Evolutionary conservation across 2,329 filamentous ascomycete species (phyloP), one percentile per base, ranked within the genome.

Genomic region (Epicoccum sorghinum): DNA sequence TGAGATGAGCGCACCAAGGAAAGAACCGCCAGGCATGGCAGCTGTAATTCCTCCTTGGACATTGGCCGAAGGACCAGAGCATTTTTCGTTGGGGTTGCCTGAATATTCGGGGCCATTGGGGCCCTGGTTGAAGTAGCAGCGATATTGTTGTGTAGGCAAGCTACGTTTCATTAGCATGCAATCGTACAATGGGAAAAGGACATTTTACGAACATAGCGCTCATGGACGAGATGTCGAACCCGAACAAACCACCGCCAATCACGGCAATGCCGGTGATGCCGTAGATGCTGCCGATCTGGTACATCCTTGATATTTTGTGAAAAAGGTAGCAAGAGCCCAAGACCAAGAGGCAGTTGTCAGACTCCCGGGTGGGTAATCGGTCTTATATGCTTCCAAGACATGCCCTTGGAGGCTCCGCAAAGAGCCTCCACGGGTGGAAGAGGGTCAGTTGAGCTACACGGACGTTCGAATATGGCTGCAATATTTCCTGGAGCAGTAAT

Each of bases 211-310:
- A 77, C 64, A 78, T 77, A 8, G 77, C 76, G 53, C 84, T 86
- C 88, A 91, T 90, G 38, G 86, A 89, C 51, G 83, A 85, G 65
- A 92, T 90, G 75, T 92, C 89, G 70, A 92, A 92, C 64, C 89
- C 90, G 67, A 92, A 91, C 24, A 91, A 79, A 23, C 83, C 85
- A 70, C 88, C 88, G 62, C 88, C 88, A 78, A 80, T 79, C 58
- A 84, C 80, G 69, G 83, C 78, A 68, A 85, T 82, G 67, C 80
- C 80, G 48, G 82, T 80, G 59, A 85, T 83, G 52, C 80, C 71
- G 66, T 86, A 86, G 62, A 85, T 80, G 59, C 86, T 86, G 23
- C 82, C 80, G 47, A 84, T 79, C 45, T 71, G 66, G 60, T 70
- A 70, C 67, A 69, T 68, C n/a, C 47, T 64, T 58, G 38, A 47